Conservation (phyloP, 305 asterid genomes). For the Solanum chacoense region DNA sequence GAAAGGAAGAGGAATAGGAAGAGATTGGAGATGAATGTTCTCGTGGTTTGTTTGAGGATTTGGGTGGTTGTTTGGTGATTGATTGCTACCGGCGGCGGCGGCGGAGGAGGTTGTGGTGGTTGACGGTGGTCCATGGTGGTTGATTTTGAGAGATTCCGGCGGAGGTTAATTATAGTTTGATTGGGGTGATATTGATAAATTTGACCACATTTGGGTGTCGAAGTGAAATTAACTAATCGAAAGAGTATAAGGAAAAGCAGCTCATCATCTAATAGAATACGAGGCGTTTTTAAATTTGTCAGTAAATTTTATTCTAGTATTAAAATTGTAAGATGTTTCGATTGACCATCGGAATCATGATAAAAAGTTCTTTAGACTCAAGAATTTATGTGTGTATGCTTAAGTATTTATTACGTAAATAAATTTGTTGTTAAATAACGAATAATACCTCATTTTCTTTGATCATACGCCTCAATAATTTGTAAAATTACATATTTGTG, state of each 20-base stretch:
- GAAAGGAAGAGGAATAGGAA: conserved; percentile 58
- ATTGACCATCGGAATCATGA: not conserved
- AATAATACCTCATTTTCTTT: not conserved
- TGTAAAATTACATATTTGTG: not conserved
- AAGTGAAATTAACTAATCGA: not conserved
- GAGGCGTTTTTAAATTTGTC: not conserved
- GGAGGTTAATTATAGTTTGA: not conserved
- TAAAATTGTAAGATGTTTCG: not conserved
- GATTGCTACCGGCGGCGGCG: conserved; percentile 14
- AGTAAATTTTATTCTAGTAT: not conserved
- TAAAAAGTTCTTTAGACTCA: not conserved
- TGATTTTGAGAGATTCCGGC: not conserved
- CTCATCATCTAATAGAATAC: not conserved
- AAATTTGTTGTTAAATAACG: not conserved
- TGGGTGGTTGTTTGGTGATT: conserved; percentile 44
- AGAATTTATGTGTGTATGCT: not conserved
- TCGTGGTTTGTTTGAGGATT: conserved; percentile 50
- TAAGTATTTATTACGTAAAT: too few species aligned
- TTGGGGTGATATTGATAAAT: not conserved
- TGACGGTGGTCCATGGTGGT: conserved; percentile 19
- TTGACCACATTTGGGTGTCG: not conserved
- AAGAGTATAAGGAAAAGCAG: not conserved
- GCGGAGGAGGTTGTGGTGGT: conserved; percentile 4
- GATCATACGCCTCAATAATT: not conserved
- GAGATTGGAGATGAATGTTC: conserved; percentile 35